These are phyloP conservation scores for Penicillium sumatraense DNA, from an alignment of 2,329 filamentous ascomycete genomes.

Conservation along the genomic window DNA sequence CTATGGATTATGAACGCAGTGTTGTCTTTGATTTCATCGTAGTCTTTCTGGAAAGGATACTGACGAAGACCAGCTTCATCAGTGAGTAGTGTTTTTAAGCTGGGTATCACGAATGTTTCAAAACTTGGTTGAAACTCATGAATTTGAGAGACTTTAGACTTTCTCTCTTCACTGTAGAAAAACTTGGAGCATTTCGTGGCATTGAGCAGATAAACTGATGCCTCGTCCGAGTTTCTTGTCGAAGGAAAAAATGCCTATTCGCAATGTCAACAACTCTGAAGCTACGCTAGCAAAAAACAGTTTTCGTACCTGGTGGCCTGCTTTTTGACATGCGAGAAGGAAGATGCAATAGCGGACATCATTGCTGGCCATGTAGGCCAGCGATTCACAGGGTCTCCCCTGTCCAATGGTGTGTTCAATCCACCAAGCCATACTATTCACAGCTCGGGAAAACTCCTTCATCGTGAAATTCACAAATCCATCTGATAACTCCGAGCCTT, in stretches of 20 bases:
- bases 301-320: conserved; percentile 24
- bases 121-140: conserved; percentile 13
- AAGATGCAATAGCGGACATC: conserved; percentile 30
- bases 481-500: conserved; percentile 18
- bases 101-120: conserved; percentile 12
- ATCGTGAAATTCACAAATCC: conserved; percentile 24
- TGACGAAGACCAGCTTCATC: conserved; percentile 8
- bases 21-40: conserved; percentile 30
- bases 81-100: conserved; percentile 12
- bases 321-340: conserved; percentile 30
- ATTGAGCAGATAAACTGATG: conserved; percentile 20
- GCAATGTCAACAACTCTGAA: background rate
- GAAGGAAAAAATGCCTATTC: conserved; percentile 25
- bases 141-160: conserved; percentile 45
- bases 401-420: conserved; percentile 22
- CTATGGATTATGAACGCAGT: conserved; percentile 38
- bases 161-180: conserved; percentile 33
- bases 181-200: conserved; percentile 22
- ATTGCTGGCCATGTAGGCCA: conserved; percentile 31
- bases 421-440: conserved; percentile 27
- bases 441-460: conserved; percentile 18
- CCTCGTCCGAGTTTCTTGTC: conserved; percentile 27
- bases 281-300: background rate
- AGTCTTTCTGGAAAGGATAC: conserved; percentile 27
- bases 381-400: conserved; percentile 9